Evolutionary conservation across 495 filamentous ascomycete species (phyloP).

Genomic region (Cudoniella acicularis): DNA sequence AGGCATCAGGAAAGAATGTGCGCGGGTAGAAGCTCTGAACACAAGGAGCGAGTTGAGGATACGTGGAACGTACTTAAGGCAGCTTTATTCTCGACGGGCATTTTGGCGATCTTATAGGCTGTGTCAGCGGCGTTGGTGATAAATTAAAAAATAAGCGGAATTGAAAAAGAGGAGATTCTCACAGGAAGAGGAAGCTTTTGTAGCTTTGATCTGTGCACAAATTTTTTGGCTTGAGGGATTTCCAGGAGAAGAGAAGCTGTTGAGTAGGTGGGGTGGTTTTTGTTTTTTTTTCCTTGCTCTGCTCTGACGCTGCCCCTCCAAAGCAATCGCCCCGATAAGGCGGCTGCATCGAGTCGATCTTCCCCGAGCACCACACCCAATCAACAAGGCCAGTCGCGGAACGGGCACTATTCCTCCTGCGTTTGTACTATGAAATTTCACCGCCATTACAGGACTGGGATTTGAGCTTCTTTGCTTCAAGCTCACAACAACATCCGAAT

Average conservation of each 20-base stretch:
- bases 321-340: constrained; percentile 14
- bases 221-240: constrained; percentile 12
- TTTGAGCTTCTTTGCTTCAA: background rate
- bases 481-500: background rate
- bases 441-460: background rate
- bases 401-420: background rate
- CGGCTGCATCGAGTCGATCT: background rate
- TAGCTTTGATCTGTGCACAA: constrained; percentile 4
- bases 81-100: constrained; percentile 88
- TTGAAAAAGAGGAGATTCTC: constrained; percentile 14
- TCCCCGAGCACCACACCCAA: constrained; percentile 18
- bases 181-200: constrained; percentile 12
- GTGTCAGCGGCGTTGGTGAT: constrained; percentile 14
- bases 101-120: constrained; percentile 37
- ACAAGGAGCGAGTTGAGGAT: constrained; percentile 12
- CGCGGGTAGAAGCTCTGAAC: background rate
- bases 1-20: background rate
- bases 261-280: constrained; percentile 26
- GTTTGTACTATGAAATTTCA: background rate
- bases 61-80: constrained; percentile 68
- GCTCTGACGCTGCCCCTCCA: constrained; percentile 9
- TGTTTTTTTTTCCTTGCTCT: constrained; percentile 6
- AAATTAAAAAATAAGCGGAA: constrained; percentile 17
- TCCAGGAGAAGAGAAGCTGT: constrained; percentile 16
- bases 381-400: background rate